These are phyloP conservation scores for Aureobasidium melanogenum DNA, from an alignment of 2,329 filamentous ascomycete species.

Conservation along the genomic window DNA sequence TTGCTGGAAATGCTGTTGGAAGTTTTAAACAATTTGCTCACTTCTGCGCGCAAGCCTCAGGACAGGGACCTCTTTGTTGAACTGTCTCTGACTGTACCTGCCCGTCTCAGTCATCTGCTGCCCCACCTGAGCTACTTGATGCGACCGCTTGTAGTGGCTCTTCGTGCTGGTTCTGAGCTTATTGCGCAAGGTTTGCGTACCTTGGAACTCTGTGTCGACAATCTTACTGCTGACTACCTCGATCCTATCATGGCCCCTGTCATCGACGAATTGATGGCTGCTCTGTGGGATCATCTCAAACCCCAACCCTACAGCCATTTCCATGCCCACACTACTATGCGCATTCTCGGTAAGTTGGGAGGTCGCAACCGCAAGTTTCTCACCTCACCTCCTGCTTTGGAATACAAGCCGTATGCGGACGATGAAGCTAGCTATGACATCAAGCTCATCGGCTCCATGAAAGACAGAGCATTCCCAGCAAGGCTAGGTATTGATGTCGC, in stretches of 20 bases:
- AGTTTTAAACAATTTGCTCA: constrained; percentile 87
- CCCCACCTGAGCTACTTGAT: constrained; percentile 95
- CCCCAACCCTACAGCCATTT: constrained; percentile 95
- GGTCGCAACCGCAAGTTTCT: constrained; percentile 94
- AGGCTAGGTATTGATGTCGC: constrained; percentile 82
- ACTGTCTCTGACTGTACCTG: constrained; percentile 89
- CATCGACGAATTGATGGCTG: constrained; percentile 97
- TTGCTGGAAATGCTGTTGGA: constrained; percentile 95
- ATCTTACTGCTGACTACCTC: constrained; percentile 92
- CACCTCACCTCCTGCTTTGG: constrained; percentile 75
- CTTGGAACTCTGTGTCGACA: constrained; percentile 93
- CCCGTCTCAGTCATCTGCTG: constrained; percentile 83
- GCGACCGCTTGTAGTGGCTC: constrained; percentile 90
- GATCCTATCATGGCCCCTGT: constrained; percentile 99
- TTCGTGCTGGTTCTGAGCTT: constrained; percentile 84
- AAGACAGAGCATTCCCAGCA: constrained; percentile 78
- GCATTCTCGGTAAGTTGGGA: constrained; percentile 92
- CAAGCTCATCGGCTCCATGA: constrained; percentile 78
- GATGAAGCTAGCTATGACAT: constrained; percentile 83
- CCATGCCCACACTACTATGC: constrained; percentile 94
- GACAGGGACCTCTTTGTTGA: constrained; percentile 97
- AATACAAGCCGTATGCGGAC: constrained; percentile 77
- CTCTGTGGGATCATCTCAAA: constrained; percentile 88
- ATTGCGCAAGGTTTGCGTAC: constrained; percentile 91
- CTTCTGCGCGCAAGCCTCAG: constrained; percentile 80